These are phyloP conservation scores for Pelargonium nanum DNA, from an alignment of 345 rosid species.

Conservation along the genomic window DNA sequence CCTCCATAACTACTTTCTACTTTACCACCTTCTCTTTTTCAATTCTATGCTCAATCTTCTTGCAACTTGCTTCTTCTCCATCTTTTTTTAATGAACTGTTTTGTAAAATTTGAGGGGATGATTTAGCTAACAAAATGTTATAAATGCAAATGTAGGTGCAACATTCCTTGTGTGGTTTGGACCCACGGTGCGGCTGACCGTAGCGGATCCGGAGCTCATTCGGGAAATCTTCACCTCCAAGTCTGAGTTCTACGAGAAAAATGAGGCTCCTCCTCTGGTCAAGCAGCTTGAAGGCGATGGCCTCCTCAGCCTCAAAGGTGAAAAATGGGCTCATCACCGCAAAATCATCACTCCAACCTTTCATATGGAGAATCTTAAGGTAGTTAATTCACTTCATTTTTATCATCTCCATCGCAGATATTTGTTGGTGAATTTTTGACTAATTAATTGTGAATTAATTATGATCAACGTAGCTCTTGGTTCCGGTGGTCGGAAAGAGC, in stretches of 20 bases:
- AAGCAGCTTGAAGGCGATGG: slow-evolving; percentile 71
- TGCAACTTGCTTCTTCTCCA: no score
- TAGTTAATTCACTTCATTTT: slow-evolving; percentile 3
- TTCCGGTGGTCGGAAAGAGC: slow-evolving; percentile 48
- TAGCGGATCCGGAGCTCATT: slow-evolving; percentile 69
- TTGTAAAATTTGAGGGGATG: no score
- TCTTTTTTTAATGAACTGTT: no score
- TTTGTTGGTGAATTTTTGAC: not conserved
- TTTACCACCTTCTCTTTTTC: no score
- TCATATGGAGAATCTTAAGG: slow-evolving; percentile 79
- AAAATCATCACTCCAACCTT: slow-evolving; percentile 65
- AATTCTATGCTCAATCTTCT: no score
- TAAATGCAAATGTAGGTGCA: slow-evolving; percentile 41
- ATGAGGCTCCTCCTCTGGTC: slow-evolving; percentile 38
- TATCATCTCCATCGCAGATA: not conserved
- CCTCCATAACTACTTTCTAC: no score
- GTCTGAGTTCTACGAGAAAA: slow-evolving; percentile 54
- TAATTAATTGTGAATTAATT: not conserved
- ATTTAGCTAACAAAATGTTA: no score
- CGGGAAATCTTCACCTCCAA: slow-evolving; percentile 59
- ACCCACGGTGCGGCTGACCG: slow-evolving; percentile 57
- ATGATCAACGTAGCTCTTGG: slow-evolving; percentile 33
- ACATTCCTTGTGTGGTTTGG: slow-evolving; percentile 79
- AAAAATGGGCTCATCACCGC: slow-evolving; percentile 67
- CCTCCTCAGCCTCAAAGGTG: slow-evolving; percentile 56